Percentiles rank a stretch among this genome's conserved stretches.
Evolutionary conservation across 2,329 filamentous ascomycete species (phyloP).

Genomic region (Alternaria gansuensis): DNA sequence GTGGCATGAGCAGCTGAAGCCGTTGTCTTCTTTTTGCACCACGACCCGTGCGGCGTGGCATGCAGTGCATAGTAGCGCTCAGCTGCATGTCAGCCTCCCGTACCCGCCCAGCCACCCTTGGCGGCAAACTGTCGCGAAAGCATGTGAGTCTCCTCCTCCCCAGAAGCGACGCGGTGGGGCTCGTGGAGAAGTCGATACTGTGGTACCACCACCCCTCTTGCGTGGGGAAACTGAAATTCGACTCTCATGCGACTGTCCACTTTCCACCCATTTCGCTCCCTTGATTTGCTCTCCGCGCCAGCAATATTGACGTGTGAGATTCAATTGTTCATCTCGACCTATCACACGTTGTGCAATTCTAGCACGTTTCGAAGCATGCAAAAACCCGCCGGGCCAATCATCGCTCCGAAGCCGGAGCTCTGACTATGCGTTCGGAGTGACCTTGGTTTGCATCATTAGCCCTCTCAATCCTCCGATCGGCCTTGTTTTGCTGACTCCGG

Average conservation of each 20-base stretch:
- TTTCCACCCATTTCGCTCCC: conserved; percentile 15
- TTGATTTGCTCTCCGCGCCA: conserved; percentile 8
- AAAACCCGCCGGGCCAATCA: conserved; percentile 32
- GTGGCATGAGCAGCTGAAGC: conserved; percentile 26
- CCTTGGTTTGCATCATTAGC: conserved; percentile 22
- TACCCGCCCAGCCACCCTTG: conserved; percentile 31
- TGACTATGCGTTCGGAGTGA: conserved; percentile 39
- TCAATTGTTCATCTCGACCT: conserved; percentile 33
- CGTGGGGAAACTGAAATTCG: conserved; percentile 34
- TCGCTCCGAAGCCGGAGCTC: conserved; percentile 43
- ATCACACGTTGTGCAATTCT: conserved; percentile 29
- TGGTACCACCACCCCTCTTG: conserved; percentile 12
- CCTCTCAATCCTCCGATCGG: conserved; percentile 29
- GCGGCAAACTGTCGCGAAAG: conserved; percentile 32
- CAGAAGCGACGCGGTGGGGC: conserved; percentile 34
- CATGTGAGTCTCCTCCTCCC: conserved; percentile 31
- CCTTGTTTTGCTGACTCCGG: conserved; percentile 7
- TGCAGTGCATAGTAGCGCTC: conserved; percentile 22
- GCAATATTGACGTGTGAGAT: conserved; percentile 23
- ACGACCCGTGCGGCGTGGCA: conserved; percentile 24
- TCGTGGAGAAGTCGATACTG: conserved; percentile 28
- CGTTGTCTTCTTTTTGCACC: conserved; percentile 19
- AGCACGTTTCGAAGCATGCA: conserved; percentile 27
- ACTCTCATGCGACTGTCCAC: conserved; percentile 15
- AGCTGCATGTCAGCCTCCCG: conserved; percentile 36